Conservation (phyloP, 2,329 filamentous ascomycete genomes). For the Zymoseptoria passerinii region DNA sequence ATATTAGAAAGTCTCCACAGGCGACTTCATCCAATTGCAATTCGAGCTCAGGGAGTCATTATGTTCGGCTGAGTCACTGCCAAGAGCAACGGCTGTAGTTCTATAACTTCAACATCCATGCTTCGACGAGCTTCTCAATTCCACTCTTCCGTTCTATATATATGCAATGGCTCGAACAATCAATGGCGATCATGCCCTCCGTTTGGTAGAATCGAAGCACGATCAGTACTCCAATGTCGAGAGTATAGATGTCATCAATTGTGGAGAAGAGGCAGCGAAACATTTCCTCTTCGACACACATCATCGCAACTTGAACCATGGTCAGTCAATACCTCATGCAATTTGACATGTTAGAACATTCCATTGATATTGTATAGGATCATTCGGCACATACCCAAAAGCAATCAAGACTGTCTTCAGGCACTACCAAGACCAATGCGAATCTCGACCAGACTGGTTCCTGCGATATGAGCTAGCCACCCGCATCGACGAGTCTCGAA, state of each 20-base stretch:
- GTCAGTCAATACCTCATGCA: conserved; percentile 45
- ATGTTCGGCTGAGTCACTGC: not conserved
- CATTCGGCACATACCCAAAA: conserved; percentile 68
- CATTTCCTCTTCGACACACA: conserved; percentile 61
- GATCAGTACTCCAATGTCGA: conserved; percentile 1
- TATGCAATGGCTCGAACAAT: not conserved
- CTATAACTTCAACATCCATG: not conserved
- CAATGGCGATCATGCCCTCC: not conserved
- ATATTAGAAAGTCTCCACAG: no score
- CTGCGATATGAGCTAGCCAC: conserved; percentile 59
- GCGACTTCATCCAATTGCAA: no score
- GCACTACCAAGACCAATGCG: conserved; percentile 57
- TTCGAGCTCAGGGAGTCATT: not conserved
- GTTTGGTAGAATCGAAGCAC: not conserved
- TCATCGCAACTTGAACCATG: conserved; percentile 73
- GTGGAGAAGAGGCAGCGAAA: conserved; percentile 41
- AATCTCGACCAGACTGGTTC: conserved; percentile 66
- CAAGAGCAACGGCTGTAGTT: no score
- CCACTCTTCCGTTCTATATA: not conserved
- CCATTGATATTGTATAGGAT: conserved; percentile 43
- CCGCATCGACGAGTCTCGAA: conserved; percentile 56
- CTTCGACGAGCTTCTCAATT: not conserved
- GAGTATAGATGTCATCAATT: conserved; percentile 19
- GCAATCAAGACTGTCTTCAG: conserved; percentile 52
- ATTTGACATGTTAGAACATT: not conserved